Evolutionary conservation across 2,329 filamentous ascomycete species (phyloP).

Genomic region (Lasiodiplodia citricola): DNA sequence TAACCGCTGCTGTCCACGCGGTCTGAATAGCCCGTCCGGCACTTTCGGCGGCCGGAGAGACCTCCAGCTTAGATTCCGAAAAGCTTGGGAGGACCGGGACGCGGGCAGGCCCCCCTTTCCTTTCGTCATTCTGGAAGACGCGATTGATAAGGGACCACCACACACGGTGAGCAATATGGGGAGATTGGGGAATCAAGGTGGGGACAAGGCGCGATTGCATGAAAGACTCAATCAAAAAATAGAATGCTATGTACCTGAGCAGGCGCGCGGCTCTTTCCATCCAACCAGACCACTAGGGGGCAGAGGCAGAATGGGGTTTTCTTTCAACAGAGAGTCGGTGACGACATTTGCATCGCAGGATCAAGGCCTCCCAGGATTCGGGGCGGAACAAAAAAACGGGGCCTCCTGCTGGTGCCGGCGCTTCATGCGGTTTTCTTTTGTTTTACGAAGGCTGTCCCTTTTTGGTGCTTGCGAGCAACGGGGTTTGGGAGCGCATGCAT

Average conservation of each 20-base stretch:
- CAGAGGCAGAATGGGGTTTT: neutral
- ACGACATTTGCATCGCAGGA: neutral
- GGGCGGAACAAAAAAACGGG: neutral
- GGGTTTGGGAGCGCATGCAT: neutral
- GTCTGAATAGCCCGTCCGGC: neutral
- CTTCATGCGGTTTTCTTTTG: conserved; percentile 2
- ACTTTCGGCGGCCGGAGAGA: neutral
- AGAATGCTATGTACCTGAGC: conserved; percentile 10
- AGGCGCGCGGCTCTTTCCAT: conserved; percentile 11
- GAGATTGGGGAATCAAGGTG: neutral
- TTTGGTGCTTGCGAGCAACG: neutral
- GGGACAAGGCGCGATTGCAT: neutral
- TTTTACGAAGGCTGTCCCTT: neutral
- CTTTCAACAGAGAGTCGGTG: neutral
- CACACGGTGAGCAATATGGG: conserved; percentile 15
- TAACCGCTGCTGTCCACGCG: too few species aligned
- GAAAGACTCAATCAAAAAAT: neutral
- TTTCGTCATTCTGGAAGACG: neutral
- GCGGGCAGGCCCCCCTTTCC: neutral
- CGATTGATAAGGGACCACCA: neutral
- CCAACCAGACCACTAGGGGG: neutral
- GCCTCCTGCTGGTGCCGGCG: conserved; percentile 9
- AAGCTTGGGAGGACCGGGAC: neutral
- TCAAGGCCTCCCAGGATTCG: conserved; percentile 2
- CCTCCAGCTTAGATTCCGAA: neutral